Evolutionary conservation across 768 basidiomycete genomes (phyloP).

Genomic region (Omphalotus guepiniiformis): DNA sequence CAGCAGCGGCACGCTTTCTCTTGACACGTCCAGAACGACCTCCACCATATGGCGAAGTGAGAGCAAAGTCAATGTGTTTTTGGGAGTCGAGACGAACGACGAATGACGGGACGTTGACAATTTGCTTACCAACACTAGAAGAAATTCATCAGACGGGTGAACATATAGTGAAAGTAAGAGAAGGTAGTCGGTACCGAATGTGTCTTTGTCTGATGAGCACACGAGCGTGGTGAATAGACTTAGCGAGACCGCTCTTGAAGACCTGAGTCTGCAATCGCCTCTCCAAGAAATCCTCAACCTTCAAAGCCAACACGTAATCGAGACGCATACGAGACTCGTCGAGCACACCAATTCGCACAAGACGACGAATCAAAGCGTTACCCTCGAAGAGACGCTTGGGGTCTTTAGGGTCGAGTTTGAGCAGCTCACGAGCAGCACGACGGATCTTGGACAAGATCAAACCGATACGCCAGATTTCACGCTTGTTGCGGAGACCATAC

Average conservation of each 20-base stretch:
- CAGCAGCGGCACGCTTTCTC: constrained; percentile 95
- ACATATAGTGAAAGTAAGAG: background rate
- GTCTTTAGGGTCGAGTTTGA: constrained; percentile 99
- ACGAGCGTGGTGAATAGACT: constrained; percentile 98
- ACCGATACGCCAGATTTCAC: constrained; percentile 99
- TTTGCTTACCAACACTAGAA: constrained; percentile 91
- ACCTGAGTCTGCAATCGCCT: constrained; percentile 98
- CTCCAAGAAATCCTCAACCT: constrained; percentile 99
- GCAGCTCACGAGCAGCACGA: constrained; percentile 99
- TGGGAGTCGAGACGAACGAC: constrained; percentile 99
- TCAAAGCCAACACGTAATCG: constrained; percentile 99
- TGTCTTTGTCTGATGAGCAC: constrained; percentile 97
- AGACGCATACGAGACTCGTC: constrained; percentile 99
- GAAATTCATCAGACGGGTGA: constrained; percentile 2
- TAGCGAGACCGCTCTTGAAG: constrained; percentile 97
- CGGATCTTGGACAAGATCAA: constrained; percentile 99
- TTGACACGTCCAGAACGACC: constrained; percentile 94
- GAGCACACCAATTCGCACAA: constrained; percentile 99
- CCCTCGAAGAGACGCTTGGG: constrained; percentile 99
- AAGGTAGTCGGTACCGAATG: constrained; percentile 71
- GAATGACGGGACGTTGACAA: constrained; percentile 98
- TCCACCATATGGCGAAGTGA: constrained; percentile 95
- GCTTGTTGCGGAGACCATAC: constrained; percentile 99
- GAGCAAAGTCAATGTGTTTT: constrained; percentile 99
- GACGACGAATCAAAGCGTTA: constrained; percentile 91